Percentiles rank a stretch among this genome's conserved stretches.
phyloP scores from a whole-genome alignment of 352 stramenopile genomes.

The Globisporangium spiculum region DNA sequence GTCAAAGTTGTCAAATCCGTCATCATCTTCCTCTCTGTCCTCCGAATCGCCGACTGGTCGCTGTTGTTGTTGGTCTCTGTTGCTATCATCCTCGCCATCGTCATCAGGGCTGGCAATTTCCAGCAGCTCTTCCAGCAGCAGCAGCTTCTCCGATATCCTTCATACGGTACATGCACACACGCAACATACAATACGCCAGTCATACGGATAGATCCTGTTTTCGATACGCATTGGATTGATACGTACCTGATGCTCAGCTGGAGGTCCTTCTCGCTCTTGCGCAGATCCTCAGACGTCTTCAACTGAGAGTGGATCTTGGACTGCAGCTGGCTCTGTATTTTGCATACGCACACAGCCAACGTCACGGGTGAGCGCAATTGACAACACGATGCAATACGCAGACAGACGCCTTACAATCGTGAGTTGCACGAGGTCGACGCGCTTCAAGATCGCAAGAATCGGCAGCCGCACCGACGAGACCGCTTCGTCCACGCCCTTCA shows the following conservation, averaged over 20 bases:
- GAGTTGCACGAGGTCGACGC: constrained; percentile 66
- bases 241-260: constrained; percentile 51
- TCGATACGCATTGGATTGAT: not conserved
- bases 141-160: constrained; percentile 68
- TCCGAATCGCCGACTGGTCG: constrained; percentile 6
- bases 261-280: constrained; percentile 46
- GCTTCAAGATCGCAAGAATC: constrained; percentile 73
- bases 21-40: constrained; percentile 39
- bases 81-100: constrained; percentile 24
- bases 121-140: constrained; percentile 73
- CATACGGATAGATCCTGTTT: not conserved
- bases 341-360: not conserved
- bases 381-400: not conserved
- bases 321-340: constrained; percentile 39
- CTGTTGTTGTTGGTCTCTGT: not conserved
- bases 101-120: constrained; percentile 48
- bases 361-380: not conserved
- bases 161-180: not conserved
- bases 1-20: constrained; percentile 77
- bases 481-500: constrained; percentile 84
- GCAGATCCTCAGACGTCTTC: constrained; percentile 39
- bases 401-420: constrained; percentile 40
- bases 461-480: constrained; percentile 74
- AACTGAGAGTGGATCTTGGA: constrained; percentile 52
- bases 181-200: not conserved